Evolutionary conservation across 179 eudicot species (phyloP).

Genomic region (Camellia oleifera): DNA sequence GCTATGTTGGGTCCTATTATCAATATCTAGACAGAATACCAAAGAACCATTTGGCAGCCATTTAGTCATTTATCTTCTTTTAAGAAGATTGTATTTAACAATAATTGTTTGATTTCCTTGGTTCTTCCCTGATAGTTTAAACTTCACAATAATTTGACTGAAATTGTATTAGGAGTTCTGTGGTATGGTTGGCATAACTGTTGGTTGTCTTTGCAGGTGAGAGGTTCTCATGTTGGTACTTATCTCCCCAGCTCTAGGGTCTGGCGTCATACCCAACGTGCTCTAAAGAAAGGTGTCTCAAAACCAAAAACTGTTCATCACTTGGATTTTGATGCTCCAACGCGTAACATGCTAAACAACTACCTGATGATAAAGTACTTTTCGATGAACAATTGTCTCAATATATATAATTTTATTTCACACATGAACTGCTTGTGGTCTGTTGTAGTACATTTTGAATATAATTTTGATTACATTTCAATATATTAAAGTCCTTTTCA

Average conservation of each 20-base stretch:
- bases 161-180: background rate
- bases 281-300: too few species aligned
- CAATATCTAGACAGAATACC: too few species aligned
- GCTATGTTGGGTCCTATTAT: too few species aligned
- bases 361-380: constrained; percentile 88
- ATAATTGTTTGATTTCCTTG: background rate
- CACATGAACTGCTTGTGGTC: too few species aligned
- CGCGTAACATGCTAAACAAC: constrained; percentile 78
- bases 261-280: constrained; percentile 43
- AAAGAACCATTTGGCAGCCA: too few species aligned
- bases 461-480: background rate
- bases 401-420: background rate
- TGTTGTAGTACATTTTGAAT: background rate
- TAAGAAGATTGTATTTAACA: too few species aligned
- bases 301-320: constrained; percentile 55
- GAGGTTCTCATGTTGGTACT: constrained; percentile 95
- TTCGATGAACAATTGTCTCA: constrained; percentile 14
- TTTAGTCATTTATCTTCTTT: too few species aligned
- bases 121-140: too few species aligned
- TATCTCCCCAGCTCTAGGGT: constrained; percentile 92
- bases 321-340: constrained; percentile 99
- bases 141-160: too few species aligned
- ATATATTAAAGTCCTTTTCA: background rate
- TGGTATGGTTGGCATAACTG: constrained; percentile 2
- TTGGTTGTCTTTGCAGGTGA: constrained; percentile 50